A percentile compares a stretch with the other conserved stretches of the same genome.
phyloP scores from a whole-genome alignment of 345 rosid genomes.

The Populus davidiana region DNA sequence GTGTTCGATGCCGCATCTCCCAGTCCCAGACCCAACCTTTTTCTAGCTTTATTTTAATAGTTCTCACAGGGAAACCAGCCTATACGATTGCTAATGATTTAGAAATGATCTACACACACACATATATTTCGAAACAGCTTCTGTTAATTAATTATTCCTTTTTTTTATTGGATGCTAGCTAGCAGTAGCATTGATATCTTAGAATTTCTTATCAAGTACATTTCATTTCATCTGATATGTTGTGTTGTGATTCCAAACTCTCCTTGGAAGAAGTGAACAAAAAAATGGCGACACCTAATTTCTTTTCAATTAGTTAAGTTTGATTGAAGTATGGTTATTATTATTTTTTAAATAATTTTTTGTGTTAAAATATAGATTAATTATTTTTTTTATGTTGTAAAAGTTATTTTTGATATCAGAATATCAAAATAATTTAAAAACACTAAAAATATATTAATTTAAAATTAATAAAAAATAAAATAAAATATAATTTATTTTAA shows the following conservation, averaged over 20 bases:
- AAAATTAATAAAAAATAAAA: too few species aligned
- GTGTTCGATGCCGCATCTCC: slow-evolving; percentile 24
- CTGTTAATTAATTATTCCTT: background rate
- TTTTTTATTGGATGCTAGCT: background rate
- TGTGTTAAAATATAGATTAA: too few species aligned
- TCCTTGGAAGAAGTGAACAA: background rate
- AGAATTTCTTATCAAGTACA: background rate
- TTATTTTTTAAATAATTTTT: too few species aligned
- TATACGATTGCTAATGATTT: background rate
- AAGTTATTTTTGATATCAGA: too few species aligned
- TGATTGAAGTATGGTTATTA: too few species aligned
- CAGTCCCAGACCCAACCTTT: slow-evolving; percentile 2
- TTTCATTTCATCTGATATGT: background rate
- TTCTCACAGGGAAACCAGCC: background rate
- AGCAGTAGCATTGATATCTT: background rate
- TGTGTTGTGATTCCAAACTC: background rate
- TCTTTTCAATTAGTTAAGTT: too few species aligned
- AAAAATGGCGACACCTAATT: background rate
- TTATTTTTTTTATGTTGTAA: too few species aligned
- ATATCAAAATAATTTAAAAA: too few species aligned
- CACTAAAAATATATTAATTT: too few species aligned
- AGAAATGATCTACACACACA: background rate
- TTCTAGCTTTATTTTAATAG: background rate
- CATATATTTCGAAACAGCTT: background rate
- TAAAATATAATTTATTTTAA: too few species aligned